Percentiles rank a stretch among this genome's conserved stretches.
phyloP scores from a whole-genome alignment of 805 yeast species.

The Yamadazyma ubonensis region DNA sequence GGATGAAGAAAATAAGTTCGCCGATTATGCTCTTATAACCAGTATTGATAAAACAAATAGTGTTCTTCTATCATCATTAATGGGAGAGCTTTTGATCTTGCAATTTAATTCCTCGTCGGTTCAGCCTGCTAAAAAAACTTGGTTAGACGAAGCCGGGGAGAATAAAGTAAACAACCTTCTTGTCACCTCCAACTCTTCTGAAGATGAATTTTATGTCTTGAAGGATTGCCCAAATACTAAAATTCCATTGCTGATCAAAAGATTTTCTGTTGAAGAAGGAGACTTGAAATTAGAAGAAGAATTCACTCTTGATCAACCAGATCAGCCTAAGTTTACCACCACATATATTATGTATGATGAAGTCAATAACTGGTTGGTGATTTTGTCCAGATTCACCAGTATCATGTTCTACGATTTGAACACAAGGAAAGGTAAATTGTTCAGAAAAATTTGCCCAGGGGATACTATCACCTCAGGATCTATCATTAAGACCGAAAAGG shows the following conservation, averaged over 20 bases:
- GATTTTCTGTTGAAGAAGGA: constrained; percentile 23
- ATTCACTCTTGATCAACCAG: constrained; percentile 36
- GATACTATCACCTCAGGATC: constrained; percentile 65
- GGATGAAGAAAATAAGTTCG: constrained; percentile 24
- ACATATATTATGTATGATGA: constrained; percentile 53
- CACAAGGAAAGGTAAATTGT: constrained; percentile 23
- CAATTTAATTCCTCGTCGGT: constrained; percentile 15
- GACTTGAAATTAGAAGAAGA: constrained; percentile 26
- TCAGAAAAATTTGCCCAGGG: constrained; percentile 57
- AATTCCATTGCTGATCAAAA: constrained; percentile 48
- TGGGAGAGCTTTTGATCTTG: constrained; percentile 46
- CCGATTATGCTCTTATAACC: constrained; percentile 43
- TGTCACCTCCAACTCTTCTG: constrained; percentile 18
- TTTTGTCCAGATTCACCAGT: constrained; percentile 75
- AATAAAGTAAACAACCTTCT: constrained; percentile 54
- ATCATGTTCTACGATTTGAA: constrained; percentile 52
- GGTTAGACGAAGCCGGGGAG: constrained; percentile 24
- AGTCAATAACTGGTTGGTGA: constrained; percentile 40
- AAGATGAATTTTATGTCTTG: constrained; percentile 31
- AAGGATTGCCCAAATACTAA: constrained; percentile 69
- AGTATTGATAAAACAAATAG: constrained; percentile 35
- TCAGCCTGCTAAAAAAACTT: constrained; percentile 23
- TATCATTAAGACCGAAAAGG: constrained; percentile 25
- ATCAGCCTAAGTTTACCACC: constrained; percentile 50
- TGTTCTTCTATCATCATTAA: constrained; percentile 25